Base-by-base conservation (phyloP, 164 flowering plant genomes). In the Berberis vulgaris region DNA sequence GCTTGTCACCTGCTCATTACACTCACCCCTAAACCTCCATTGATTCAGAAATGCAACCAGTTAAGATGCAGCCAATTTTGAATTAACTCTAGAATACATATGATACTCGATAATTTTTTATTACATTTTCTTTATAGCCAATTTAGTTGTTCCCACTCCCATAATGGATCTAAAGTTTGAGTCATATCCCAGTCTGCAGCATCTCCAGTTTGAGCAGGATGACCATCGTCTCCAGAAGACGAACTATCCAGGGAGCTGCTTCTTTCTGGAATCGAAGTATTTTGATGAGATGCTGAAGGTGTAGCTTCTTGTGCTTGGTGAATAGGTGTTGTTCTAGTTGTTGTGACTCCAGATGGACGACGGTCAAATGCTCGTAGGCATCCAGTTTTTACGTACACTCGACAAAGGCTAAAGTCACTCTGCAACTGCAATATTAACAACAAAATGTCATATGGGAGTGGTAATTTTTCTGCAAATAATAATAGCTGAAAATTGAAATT, bases 301-400 rank as follows among this genome's bases (percentile, higher is more conserved):
- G 43, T 45, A 58, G 41, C 43, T 4, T 26, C 61, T 8, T 41
- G 61, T 9, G 45, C 45, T 41, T 43, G 45, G n/a, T 10, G 57
- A 54, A 12, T 6, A 43, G 10, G 6, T 9, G 61, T 4, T 42
- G 46, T 43, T 5, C 3, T 26, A 9, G 60, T 10, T 6, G 45
- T 13, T 59, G 43, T 11, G 43, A 55, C 41, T 55, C 62, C 76
- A 1, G 65, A 13, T 6, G 90, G 93, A 5, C 93, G 85, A 41
- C 93, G 82, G 69, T 89, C 96, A 53, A 89, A 89, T 45, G 90
- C 80, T 63, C 85, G 72, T 56, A 69, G 69, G 59, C 76, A 71
- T 45, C 88, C 90, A 1, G 87, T 79, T 41, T 73, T 71, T 53
- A 81, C 77, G 56, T 88, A 88, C 41, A 88, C 79, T 40, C 96